A percentile compares a stretch with the other conserved stretches of the same genome.
Evolutionary conservation across 129 eudicot genomes (phyloP).

Genomic region (Ambrosia artemisiifolia): DNA sequence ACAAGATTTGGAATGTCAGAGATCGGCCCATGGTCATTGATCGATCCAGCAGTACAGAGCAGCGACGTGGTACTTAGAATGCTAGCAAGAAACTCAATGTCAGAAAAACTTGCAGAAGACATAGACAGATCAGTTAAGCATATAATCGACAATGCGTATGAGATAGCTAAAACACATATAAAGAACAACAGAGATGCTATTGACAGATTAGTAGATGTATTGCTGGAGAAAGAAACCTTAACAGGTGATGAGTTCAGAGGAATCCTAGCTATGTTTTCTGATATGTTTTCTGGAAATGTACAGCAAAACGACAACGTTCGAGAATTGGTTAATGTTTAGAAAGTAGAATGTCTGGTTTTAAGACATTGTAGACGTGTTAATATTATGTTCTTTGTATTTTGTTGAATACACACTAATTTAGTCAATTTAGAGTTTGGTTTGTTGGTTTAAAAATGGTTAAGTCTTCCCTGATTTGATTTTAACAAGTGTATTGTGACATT

Average conservation of each 20-base stretch:
- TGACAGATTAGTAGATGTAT: constrained; percentile 60
- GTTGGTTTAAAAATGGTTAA: no score
- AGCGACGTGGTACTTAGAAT: constrained; percentile 68
- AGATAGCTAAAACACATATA: constrained; percentile 57
- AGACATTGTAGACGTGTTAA: not conserved
- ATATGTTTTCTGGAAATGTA: constrained; percentile 24
- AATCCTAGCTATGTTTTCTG: constrained; percentile 50
- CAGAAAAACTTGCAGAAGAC: constrained; percentile 84
- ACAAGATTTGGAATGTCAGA: constrained; percentile 85
- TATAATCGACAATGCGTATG: constrained; percentile 65
- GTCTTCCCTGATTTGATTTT: no score
- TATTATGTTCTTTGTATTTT: no score
- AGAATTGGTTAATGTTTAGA: constrained; percentile 53
- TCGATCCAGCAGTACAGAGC: constrained; percentile 58
- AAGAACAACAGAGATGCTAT: constrained; percentile 71
- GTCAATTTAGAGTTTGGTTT: no score
- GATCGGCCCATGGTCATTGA: constrained; percentile 81
- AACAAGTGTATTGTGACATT: no score
- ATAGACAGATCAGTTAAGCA: constrained; percentile 53
- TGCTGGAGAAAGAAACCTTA: constrained; percentile 75
- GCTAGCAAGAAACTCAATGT: constrained; percentile 79
- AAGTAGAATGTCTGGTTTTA: constrained; percentile 19
- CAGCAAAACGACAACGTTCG: constrained; percentile 22
- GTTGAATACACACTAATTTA: no score
- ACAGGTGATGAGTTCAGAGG: constrained; percentile 78